A percentile compares a stretch with the other conserved stretches of the same genome.
These are phyloP conservation scores for Saccharomycopsis fibuligera DNA, from an alignment of 805 yeast genomes.

Conservation along the genomic window DNA sequence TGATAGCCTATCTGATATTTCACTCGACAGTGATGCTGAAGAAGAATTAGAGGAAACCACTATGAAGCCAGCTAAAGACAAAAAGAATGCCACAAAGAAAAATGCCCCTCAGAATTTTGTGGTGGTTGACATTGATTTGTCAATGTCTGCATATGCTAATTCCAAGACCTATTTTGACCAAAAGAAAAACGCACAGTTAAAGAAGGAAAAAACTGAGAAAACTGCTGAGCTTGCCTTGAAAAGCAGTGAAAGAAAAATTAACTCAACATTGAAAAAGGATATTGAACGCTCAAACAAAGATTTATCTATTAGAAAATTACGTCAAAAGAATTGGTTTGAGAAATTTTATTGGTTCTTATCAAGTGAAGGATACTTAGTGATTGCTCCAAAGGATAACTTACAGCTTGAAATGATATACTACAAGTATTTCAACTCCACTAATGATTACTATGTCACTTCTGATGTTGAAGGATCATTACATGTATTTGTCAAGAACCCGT, in stretches of 20 bases:
- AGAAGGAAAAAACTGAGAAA: constrained; percentile 74
- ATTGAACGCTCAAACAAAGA: constrained; percentile 51
- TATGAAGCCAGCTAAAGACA: constrained; percentile 14
- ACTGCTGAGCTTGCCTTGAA: constrained; percentile 72
- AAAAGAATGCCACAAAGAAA: constrained; percentile 18
- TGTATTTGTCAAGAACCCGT: constrained; percentile 78
- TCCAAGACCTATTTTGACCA: constrained; percentile 75
- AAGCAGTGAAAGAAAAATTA: constrained; percentile 74
- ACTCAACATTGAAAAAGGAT: constrained; percentile 59
- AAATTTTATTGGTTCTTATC: constrained; percentile 93
- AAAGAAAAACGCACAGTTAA: constrained; percentile 67
- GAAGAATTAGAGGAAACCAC: constrained; percentile 24
- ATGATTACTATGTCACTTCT: constrained; percentile 66
- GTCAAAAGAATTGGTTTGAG: constrained; percentile 86
- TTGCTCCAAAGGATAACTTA: constrained; percentile 77
- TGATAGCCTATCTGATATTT: constrained; percentile 13
- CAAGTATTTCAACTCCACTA: constrained; percentile 60
- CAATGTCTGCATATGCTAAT: constrained; percentile 79
- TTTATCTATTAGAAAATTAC: constrained; percentile 45
- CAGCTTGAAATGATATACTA: constrained; percentile 79
- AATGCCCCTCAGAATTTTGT: constrained; percentile 27
- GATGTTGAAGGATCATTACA: constrained; percentile 70
- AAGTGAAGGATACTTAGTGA: constrained; percentile 76
- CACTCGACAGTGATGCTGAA: constrained; percentile 22
- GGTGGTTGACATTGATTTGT: constrained; percentile 59